Percentiles rank a stretch among this genome's conserved stretches.
Evolutionary conservation across 139 green algal genomes (phyloP).

Genomic region (Volvox reticuliferus): DNA sequence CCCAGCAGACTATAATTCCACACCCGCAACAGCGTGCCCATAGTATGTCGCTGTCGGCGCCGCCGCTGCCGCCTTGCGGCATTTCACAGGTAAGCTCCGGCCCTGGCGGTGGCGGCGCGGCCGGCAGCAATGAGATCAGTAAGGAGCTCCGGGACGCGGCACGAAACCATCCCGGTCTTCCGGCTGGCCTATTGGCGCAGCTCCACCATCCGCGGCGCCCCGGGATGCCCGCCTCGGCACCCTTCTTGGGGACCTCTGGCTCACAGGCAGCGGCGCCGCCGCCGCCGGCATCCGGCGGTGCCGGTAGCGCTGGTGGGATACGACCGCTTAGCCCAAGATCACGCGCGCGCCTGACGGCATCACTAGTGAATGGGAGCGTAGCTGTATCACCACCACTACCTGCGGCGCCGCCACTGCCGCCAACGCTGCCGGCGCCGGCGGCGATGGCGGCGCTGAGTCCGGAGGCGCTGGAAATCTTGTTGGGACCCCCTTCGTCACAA

Average conservation of each 20-base stretch:
- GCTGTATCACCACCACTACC: not conserved
- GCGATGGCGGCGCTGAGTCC: constrained; percentile 14
- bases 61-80: not conserved
- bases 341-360: not conserved
- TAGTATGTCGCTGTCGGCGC: not conserved
- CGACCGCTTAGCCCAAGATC: constrained; percentile 21
- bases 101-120: too few species aligned
- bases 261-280: not conserved
- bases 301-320: not conserved
- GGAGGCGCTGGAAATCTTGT: constrained; percentile 19
- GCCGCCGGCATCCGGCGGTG: not conserved
- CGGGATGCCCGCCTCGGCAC: not conserved
- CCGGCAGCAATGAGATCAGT: not conserved
- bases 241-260: not conserved
- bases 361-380: not conserved
- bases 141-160: not conserved
- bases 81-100: not conserved
- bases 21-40: not conserved
- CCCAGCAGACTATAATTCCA: not conserved
- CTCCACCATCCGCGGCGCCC: not conserved
- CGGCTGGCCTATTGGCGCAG: constrained; percentile 5
- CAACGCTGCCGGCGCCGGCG: not conserved
- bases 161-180: constrained; percentile 14
- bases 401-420: not conserved
- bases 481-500: not conserved